Evolutionary conservation across 2,329 filamentous ascomycete genomes (phyloP).

Genomic region (Pezicula carpinea): DNA sequence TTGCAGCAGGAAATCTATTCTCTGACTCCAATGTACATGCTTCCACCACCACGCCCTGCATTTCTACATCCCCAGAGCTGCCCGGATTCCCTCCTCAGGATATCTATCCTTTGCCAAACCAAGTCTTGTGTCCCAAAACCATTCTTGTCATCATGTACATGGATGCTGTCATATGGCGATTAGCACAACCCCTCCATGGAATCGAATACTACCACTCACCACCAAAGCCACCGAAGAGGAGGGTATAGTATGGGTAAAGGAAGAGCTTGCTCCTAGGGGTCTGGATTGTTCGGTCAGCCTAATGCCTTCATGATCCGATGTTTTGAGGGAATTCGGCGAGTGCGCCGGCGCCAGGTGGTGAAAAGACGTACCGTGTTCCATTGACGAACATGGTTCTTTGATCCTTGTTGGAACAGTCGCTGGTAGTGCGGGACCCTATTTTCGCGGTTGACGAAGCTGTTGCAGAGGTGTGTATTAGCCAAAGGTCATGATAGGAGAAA

Average conservation of each 20-base stretch:
- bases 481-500: constrained; percentile 1
- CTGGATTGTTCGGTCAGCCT: constrained; percentile 33
- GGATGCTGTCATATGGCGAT: constrained; percentile 27
- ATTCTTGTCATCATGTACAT: constrained; percentile 73
- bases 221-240: constrained; percentile 58
- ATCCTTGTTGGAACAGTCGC: constrained; percentile 69
- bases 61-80: background rate
- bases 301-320: background rate
- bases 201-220: constrained; percentile 43
- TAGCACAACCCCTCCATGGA: background rate
- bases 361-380: constrained; percentile 69
- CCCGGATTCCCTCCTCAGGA: background rate
- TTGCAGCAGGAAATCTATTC: constrained; percentile 13
- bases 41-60: background rate
- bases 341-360: background rate
- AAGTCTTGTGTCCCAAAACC: constrained; percentile 74
- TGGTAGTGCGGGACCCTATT: constrained; percentile 76
- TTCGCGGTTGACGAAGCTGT: constrained; percentile 58
- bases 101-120: constrained; percentile 55
- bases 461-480: constrained; percentile 16
- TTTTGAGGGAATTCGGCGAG: too few relatives aligned
- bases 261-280: constrained; percentile 59
- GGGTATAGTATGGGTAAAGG: constrained; percentile 63
- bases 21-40: constrained; percentile 18
- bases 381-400: constrained; percentile 62